phyloP scores from a whole-genome alignment of 257 asterid species.

The Solanum chiquidenum region DNA sequence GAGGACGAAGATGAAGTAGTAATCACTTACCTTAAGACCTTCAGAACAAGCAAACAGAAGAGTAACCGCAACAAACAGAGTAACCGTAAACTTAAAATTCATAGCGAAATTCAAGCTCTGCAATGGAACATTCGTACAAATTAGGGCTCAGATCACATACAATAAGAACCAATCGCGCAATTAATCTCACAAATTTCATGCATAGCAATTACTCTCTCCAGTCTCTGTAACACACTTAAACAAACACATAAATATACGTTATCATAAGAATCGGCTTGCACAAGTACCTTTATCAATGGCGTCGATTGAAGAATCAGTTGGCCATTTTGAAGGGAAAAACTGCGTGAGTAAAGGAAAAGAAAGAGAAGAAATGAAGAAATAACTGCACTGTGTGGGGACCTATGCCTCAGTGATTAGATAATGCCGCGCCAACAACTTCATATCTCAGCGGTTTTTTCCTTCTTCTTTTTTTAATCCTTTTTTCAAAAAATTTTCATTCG shows the following conservation, averaged over 20 bases:
- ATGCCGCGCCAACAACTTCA: neutral
- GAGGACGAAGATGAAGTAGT: neutral
- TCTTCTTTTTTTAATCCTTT: neutral
- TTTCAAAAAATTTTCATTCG: neutral
- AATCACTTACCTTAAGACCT: constrained; percentile 47
- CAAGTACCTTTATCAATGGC: neutral
- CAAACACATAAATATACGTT: neutral
- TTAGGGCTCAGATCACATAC: neutral
- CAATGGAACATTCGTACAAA: neutral
- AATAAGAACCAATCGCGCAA: neutral
- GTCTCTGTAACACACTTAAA: neutral
- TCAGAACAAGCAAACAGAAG: constrained; percentile 20
- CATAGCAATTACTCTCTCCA: neutral
- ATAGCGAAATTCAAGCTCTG: constrained; percentile 17
- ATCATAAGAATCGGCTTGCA: neutral
- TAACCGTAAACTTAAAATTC: constrained; percentile 7
- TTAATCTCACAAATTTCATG: neutral
- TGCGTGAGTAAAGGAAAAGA: neutral
- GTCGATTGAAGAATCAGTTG: neutral
- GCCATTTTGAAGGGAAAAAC: neutral
- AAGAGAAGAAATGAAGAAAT: neutral
- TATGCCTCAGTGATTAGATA: neutral
- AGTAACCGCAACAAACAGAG: constrained; percentile 29
- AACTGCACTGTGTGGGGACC: neutral
- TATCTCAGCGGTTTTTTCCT: neutral